Evolutionary conservation across 202 grass and related monocot genomes (phyloP).

Genomic region (Eragrostis tef): DNA sequence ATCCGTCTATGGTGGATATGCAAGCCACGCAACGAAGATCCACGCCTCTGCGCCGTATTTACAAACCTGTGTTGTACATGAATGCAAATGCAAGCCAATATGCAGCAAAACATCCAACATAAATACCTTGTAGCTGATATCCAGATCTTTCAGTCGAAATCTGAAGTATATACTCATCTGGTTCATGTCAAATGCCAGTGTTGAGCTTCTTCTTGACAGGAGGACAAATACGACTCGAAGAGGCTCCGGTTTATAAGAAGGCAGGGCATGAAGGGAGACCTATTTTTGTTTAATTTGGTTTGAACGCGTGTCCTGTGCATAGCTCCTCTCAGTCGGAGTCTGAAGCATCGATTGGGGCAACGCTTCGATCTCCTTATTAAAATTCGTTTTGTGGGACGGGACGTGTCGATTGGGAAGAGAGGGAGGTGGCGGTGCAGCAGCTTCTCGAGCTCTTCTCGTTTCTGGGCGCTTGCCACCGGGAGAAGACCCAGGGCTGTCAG

Average conservation of each 20-base stretch:
- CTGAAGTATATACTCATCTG: neutral
- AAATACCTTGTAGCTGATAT: conserved; percentile 14
- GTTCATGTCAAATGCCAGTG: neutral
- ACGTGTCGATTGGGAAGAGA: too few species aligned
- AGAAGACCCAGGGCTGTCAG: too few species aligned
- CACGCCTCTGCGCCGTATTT: conserved; percentile 16
- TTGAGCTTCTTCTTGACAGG: neutral
- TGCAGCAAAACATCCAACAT: conserved; percentile 25
- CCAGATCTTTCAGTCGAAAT: neutral
- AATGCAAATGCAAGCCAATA: conserved; percentile 25
- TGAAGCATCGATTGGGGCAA: too few species aligned
- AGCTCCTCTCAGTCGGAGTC: too few species aligned
- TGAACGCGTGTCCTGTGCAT: neutral
- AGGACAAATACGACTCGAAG: neutral
- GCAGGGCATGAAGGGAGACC: neutral
- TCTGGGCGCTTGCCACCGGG: too few species aligned
- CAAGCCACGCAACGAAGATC: conserved; percentile 1
- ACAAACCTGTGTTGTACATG: conserved; percentile 28
- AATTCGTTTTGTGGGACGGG: too few species aligned
- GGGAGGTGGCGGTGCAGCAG: neutral
- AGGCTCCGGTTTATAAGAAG: too few species aligned
- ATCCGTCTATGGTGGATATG: conserved; percentile 13
- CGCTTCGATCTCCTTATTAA: too few species aligned
- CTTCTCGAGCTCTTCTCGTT: too few species aligned
- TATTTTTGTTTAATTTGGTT: neutral